Base-by-base conservation (phyloP, 1,139 yeast species). In the Yamadazyma kanchanaburiensis region DNA sequence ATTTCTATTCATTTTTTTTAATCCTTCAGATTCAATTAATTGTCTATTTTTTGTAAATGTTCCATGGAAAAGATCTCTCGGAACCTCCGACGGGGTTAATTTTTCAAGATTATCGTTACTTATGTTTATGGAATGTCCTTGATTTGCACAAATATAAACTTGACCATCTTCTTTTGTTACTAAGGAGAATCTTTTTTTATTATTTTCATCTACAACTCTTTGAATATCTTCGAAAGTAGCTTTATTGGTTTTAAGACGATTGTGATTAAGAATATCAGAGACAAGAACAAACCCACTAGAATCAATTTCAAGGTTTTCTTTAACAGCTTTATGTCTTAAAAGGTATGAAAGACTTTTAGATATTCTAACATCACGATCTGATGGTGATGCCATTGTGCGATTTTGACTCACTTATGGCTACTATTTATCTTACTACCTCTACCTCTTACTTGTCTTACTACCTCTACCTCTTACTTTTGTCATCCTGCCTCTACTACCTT, bases 311-410 rank as follows among this genome's bases (percentile, higher is more conserved):
- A 91, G 54, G 1, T 74, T 70, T 43, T 86, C 94, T 36, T 78
- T 73, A n/a, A 57, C 53, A 0, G 97, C 97, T 4, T 84, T 86
- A 49, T 91, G 98, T 14, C 98, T 66, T 3, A 91, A 70, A 2
- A 94, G 60, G 43, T 80, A 79, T 6, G 95, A 74, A 22, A 91
- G 62, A 0, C 85, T 66, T 45, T 85, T 85, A 11, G 96, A 85
- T 15, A 89, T 77, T 21, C 58, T 60, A 0, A 67, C 50, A 31
- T 74, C 78, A 45, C 86, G 55, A 18, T 7, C 20, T 10, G 7
- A 7, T 18, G 20, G 10, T 8, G 20, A 10, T 8, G 20, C 20
- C 20, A 8, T 10, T 18, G 7, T 18, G 10, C 10, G 20, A 8
- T 18, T 18, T 18, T 18, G 20, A 7, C 9, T 18, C 9, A 10